Percentiles rank a stretch among this genome's conserved stretches.
Conservation (phyloP, 192 early-diverging fungal species). For the Cladochytrium replicatum region DNA sequence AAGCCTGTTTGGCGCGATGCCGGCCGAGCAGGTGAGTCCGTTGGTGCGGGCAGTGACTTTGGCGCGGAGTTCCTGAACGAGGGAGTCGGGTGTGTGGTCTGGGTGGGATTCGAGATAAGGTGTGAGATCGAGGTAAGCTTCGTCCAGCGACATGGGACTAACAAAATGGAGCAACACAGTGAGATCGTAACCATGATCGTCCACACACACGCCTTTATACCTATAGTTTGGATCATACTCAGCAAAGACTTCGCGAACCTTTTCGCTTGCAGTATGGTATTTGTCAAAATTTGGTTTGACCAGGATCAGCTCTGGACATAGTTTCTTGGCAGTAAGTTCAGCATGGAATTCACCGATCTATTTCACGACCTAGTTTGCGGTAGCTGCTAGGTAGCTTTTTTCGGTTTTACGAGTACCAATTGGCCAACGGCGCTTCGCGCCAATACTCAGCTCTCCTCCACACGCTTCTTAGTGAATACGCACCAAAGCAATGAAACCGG, state of each 20-base stretch:
- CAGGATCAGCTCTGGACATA: constrained; percentile 51
- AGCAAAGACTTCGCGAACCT: constrained; percentile 42
- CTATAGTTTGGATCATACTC: constrained; percentile 53
- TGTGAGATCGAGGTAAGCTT: constrained; percentile 40
- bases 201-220: constrained; percentile 1
- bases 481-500: constrained; percentile 43
- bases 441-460: not conserved
- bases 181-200: constrained; percentile 4
- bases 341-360: too few relatives aligned
- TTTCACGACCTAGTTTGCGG: too few relatives aligned
- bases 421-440: too few relatives aligned
- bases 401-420: too few relatives aligned
- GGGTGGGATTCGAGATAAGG: constrained; percentile 33
- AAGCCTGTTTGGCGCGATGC: not conserved
- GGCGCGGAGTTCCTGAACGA: constrained; percentile 40
- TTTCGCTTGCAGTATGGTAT: constrained; percentile 31
- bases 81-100: constrained; percentile 12
- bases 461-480: not conserved
- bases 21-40: not conserved
- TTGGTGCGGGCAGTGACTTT: constrained; percentile 28
- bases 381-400: too few relatives aligned
- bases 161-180: constrained; percentile 2
- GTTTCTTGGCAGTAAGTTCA: constrained; percentile 22
- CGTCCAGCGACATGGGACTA: constrained; percentile 40
- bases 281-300: constrained; percentile 39